Evolutionary conservation across 176 grass and related monocot species (phyloP).

Genomic region (Metroxylon sagu): DNA sequence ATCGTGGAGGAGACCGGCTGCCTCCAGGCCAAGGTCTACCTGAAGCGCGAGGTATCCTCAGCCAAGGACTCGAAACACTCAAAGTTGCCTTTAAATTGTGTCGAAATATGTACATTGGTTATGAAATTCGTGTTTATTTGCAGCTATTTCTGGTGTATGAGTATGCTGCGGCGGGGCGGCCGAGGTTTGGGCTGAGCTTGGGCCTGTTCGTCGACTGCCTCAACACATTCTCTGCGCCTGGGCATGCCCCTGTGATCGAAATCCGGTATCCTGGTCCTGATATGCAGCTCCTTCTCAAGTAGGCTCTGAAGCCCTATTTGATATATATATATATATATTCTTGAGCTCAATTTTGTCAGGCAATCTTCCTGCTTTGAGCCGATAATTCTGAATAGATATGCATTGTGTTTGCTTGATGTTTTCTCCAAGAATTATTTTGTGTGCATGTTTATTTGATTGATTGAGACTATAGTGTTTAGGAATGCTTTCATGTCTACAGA

Average conservation of each 20-base stretch:
- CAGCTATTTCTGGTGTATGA: constrained; percentile 77
- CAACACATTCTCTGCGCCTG: constrained; percentile 57
- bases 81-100: too few relatives aligned
- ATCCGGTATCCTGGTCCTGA: constrained; percentile 79
- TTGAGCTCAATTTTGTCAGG: too few relatives aligned
- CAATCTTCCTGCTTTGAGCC: too few relatives aligned
- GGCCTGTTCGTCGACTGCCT: constrained; percentile 74
- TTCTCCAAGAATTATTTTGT: too few relatives aligned
- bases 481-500: too few relatives aligned
- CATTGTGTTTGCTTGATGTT: too few relatives aligned
- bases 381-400: too few relatives aligned
- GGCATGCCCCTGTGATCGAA: constrained; percentile 47
- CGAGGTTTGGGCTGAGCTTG: constrained; percentile 69
- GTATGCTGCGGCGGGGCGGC: constrained; percentile 51
- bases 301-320: neutral
- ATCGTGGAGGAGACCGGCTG: constrained; percentile 77
- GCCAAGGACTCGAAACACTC: too few relatives aligned
- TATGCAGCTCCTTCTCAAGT: constrained; percentile 92
- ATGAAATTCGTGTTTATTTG: neutral
- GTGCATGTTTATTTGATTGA: too few relatives aligned
- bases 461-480: too few relatives aligned
- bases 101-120: too few relatives aligned
- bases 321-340: too few relatives aligned
- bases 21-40: constrained; percentile 90
- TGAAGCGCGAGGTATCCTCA: constrained; percentile 69